phyloP scores from a whole-genome alignment of 1,284 basidiomycete species.

The Mycosarcoma maydis region DNA sequence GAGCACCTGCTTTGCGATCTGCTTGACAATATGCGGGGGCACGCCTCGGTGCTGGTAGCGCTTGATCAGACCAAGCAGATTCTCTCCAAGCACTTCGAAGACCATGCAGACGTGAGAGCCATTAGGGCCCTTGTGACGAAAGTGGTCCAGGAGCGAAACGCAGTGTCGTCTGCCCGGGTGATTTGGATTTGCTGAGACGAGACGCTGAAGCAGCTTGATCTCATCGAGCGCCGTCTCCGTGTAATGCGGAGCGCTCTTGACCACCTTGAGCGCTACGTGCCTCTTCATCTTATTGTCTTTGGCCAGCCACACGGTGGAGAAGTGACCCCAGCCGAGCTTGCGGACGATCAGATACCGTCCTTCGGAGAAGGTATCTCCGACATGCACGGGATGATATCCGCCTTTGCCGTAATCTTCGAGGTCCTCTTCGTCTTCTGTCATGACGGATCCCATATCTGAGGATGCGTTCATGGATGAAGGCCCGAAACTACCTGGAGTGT shows the following conservation, averaged over 20 bases:
- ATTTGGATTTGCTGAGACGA: conserved; percentile 82
- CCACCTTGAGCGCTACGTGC: conserved; percentile 98
- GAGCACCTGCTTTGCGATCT: conserved; percentile 95
- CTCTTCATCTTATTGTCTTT: conserved; percentile 78
- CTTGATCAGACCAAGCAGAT: conserved; percentile 96
- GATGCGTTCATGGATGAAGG: conserved; percentile 47
- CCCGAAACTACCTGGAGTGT: conserved; percentile 33
- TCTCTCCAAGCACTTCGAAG: conserved; percentile 97
- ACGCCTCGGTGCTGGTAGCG: conserved; percentile 95
- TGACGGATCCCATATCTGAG: conserved; percentile 57
- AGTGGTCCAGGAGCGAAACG: conserved; percentile 96
- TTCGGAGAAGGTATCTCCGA: conserved; percentile 90
- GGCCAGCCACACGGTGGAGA: conserved; percentile 71
- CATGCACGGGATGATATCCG: conserved; percentile 90
- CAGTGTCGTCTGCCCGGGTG: conserved; percentile 71
- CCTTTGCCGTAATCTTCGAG: conserved; percentile 70
- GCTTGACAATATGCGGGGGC: conserved; percentile 89
- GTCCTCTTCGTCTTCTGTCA: conserved; percentile 69
- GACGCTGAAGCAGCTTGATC: conserved; percentile 94
- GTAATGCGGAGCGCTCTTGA: conserved; percentile 95
- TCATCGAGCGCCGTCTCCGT: conserved; percentile 98
- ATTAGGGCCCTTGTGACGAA: conserved; percentile 94
- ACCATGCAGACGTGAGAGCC: conserved; percentile 99
- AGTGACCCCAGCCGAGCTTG: conserved; percentile 98
- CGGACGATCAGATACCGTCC: conserved; percentile 89